A percentile compares a stretch with the other conserved stretches of the same genome.
Evolutionary conservation across 805 yeast species (phyloP).

Genomic region (Ascoidea tarda): DNA sequence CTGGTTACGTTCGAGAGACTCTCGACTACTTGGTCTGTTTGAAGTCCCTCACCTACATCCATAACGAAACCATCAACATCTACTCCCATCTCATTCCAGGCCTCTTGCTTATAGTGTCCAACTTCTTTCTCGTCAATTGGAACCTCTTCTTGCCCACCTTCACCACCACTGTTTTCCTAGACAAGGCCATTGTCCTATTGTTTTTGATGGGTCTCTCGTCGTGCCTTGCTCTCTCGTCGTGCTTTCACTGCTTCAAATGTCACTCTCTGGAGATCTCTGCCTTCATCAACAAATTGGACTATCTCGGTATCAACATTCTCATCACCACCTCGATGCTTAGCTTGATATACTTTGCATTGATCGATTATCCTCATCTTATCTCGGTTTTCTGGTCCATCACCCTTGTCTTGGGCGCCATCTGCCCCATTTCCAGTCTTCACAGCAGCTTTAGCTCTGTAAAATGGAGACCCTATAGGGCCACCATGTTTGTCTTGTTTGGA

Average conservation of each 20-base stretch:
- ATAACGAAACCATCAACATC: slow-evolving; percentile 63
- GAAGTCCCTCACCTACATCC: slow-evolving; percentile 35
- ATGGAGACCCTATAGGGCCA: slow-evolving; percentile 68
- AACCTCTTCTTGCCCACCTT: slow-evolving; percentile 22
- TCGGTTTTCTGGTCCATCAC: slow-evolving; percentile 30
- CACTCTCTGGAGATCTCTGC: slow-evolving; percentile 43
- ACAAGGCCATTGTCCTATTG: slow-evolving; percentile 19
- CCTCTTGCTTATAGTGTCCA: slow-evolving; percentile 12
- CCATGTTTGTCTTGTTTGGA: slow-evolving; percentile 71
- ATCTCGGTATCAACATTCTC: slow-evolving; percentile 58
- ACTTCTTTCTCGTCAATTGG: slow-evolving; percentile 17
- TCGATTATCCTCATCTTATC: slow-evolving; percentile 26
- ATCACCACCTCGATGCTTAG: slow-evolving; percentile 51
- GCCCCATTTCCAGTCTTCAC: slow-evolving; percentile 49
- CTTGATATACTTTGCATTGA: slow-evolving; percentile 30
- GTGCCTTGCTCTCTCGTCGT: slow-evolving; percentile 50
- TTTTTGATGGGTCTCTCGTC: slow-evolving; percentile 38
- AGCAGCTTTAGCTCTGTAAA: slow-evolving; percentile 52
- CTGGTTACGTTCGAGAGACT: slow-evolving; percentile 53
- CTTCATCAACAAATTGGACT: slow-evolving; percentile 59
- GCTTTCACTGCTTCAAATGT: slow-evolving; percentile 53
- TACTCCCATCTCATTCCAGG: slow-evolving; percentile 47
- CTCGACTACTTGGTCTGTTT: slow-evolving; percentile 30
- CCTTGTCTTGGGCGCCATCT: slow-evolving; percentile 38
- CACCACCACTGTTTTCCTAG: slow-evolving; percentile 34